A percentile compares a stretch with the other conserved stretches of the same genome.
Evolutionary conservation across 169 alveolate genomes (phyloP).

Genomic region (Cryptosporidium canis): DNA sequence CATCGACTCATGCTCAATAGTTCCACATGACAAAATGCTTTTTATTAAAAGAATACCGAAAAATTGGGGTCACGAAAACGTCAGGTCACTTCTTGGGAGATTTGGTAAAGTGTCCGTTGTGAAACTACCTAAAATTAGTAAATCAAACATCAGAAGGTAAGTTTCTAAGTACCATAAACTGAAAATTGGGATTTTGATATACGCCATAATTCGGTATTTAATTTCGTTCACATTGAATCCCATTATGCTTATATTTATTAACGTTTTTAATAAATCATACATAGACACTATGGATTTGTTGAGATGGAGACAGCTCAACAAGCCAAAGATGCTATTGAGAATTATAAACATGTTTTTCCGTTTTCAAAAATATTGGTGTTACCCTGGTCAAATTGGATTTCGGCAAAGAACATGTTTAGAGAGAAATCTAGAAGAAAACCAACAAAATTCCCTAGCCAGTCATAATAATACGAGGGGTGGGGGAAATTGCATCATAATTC

Average conservation of each 20-base stretch:
- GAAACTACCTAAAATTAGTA: slow-evolving; percentile 56
- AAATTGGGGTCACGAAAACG: slow-evolving; percentile 26
- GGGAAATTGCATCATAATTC: no score
- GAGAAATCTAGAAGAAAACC: slow-evolving; percentile 2
- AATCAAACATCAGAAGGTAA: slow-evolving; percentile 54
- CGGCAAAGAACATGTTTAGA: background rate
- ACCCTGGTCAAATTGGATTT: slow-evolving; percentile 66
- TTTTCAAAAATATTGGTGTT: slow-evolving; percentile 15
- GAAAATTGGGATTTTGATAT: background rate
- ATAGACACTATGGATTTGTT: slow-evolving; percentile 63
- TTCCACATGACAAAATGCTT: slow-evolving; percentile 45
- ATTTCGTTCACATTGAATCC: background rate
- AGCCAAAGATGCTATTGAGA: slow-evolving; percentile 40
- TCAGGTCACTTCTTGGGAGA: slow-evolving; percentile 11
- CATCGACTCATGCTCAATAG: background rate
- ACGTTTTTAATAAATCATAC: background rate
- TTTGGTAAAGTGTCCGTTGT: slow-evolving; percentile 58
- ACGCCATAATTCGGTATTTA: background rate
- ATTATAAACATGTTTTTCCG: slow-evolving; percentile 27
- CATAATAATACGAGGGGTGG: no score
- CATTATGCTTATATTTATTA: background rate
- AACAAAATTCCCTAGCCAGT: no score
- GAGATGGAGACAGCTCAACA: slow-evolving; percentile 67
- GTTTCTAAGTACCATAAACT: background rate
- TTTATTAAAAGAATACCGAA: slow-evolving; percentile 65